phyloP scores from a whole-genome alignment of 345 rosid species.

The Viola odorata region DNA sequence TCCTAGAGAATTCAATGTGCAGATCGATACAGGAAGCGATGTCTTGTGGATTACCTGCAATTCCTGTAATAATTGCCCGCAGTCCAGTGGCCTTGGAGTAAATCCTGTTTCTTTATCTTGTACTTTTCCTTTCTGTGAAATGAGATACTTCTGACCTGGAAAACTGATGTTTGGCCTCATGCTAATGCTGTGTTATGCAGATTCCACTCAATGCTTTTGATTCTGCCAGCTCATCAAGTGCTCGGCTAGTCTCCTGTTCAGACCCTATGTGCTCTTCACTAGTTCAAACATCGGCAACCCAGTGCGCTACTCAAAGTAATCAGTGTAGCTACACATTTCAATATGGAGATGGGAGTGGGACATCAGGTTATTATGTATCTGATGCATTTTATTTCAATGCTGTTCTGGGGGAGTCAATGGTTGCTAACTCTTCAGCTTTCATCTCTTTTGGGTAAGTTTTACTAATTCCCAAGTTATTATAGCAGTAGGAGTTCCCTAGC shows the following conservation, averaged over 20 bases:
- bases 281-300: slow-evolving; percentile 56
- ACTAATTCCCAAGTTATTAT: not conserved
- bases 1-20: slow-evolving; percentile 91
- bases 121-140: not conserved
- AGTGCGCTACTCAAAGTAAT: slow-evolving; percentile 57
- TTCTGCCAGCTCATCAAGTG: slow-evolving; percentile 56
- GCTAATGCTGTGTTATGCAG: slow-evolving; percentile 35
- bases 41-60: slow-evolving; percentile 86
- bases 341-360: slow-evolving; percentile 96
- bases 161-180: not conserved
- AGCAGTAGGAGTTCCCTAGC: not conserved
- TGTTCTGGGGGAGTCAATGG: slow-evolving; percentile 53
- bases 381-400: slow-evolving; percentile 70
- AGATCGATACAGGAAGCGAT: slow-evolving; percentile 97
- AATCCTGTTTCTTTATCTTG: slow-evolving; percentile 18
- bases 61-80: slow-evolving; percentile 79
- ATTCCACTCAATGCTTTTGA: slow-evolving; percentile 75
- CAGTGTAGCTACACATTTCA: slow-evolving; percentile 80
- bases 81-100: slow-evolving; percentile 87
- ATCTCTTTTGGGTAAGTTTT: slow-evolving; percentile 74
- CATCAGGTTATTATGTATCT: slow-evolving; percentile 74
- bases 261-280: slow-evolving; percentile 33
- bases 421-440: slow-evolving; percentile 77
- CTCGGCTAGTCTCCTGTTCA: slow-evolving; percentile 50
- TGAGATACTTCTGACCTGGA: not conserved